Base-by-base conservation (phyloP, 331 rosid genomes). In the Quercus tomentella region DNA sequence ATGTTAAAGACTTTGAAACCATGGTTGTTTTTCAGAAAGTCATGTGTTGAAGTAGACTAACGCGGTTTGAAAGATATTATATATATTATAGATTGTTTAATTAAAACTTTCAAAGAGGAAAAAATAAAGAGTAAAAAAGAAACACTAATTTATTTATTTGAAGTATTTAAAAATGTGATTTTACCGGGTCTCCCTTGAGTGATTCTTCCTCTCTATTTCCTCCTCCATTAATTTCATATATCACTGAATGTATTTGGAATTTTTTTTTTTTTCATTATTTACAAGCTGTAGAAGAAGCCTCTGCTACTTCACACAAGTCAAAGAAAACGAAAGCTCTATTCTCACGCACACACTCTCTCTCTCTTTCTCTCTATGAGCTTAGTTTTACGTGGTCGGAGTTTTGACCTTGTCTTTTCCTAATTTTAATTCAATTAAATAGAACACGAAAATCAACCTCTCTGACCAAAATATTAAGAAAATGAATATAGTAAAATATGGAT, bases 131-230 rank as follows among this genome's bases (percentile, higher is more conserved):
- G 16, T 65, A 15, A 20, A 11, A 21, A 26, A 16, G 6, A 65
- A 26, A 14, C 18, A 25, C 30, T 30, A 26, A 22, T 22, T 63
- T 63, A 63, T 23, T 22, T 35, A 4, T 35, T 41, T 41, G 49
- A 41, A 70, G 31, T 35, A 62, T 60, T 73, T 77, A 66, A 21
- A 45, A 20, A 67, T 60, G 26, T 60, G 30, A 60, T 28, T 21
- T 73, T 80, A 82, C 83, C 80, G 58, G 81, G 90, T 86, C 73
- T 28, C 73, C 41, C 41, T 68, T 8, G 25, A 30, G 23, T 65
- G 81, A 23, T 30, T 75, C 75, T 89, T 86, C 91, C 77, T 58
- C 51, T 66, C 14, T n/a, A 68, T 56, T 89, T 87, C 91, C 77
- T 77, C 70, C 30, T 28, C 52, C 70, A 69, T 70, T 33, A 82